Percentiles rank a stretch among this genome's conserved stretches.
Evolutionary conservation across 768 basidiomycete genomes (phyloP).

Genomic region (Amanita rimosa): DNA sequence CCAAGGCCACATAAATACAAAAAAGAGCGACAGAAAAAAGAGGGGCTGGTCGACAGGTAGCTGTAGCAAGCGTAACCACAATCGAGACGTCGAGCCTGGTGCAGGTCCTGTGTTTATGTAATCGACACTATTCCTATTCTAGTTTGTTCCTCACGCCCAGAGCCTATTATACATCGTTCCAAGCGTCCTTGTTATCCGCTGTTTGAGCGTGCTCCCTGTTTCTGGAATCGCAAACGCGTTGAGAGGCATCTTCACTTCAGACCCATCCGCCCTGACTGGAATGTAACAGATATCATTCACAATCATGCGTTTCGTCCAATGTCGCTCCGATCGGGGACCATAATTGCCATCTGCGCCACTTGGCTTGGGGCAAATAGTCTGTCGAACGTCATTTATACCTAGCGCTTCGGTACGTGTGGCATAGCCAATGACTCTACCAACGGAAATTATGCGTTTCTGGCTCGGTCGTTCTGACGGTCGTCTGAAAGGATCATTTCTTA

Average conservation of each 20-base stretch:
- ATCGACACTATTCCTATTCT: too few species aligned
- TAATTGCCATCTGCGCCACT: background rate
- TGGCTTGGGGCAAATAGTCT: background rate
- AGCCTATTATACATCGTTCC: background rate
- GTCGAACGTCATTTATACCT: background rate
- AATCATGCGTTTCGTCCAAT: background rate
- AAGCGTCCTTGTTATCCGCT: background rate
- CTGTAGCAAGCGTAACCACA: constrained; percentile 7
- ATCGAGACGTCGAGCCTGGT: too few species aligned
- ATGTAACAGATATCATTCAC: background rate
- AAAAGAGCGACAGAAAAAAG: constrained; percentile 9
- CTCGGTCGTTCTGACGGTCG: background rate
- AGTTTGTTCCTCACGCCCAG: background rate
- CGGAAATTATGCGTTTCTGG: background rate
- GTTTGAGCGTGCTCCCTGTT: background rate
- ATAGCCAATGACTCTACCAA: background rate
- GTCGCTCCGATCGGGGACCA: background rate
- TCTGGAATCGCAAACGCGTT: background rate
- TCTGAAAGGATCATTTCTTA: background rate
- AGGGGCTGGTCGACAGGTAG: constrained; percentile 6
- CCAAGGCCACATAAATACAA: constrained; percentile 11
- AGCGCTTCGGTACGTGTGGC: background rate
- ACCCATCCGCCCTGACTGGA: too few species aligned
- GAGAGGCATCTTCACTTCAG: background rate
- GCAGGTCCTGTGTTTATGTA: background rate